phyloP scores from a whole-genome alignment of 345 rosid genomes.

The Nephelium lappaceum region DNA sequence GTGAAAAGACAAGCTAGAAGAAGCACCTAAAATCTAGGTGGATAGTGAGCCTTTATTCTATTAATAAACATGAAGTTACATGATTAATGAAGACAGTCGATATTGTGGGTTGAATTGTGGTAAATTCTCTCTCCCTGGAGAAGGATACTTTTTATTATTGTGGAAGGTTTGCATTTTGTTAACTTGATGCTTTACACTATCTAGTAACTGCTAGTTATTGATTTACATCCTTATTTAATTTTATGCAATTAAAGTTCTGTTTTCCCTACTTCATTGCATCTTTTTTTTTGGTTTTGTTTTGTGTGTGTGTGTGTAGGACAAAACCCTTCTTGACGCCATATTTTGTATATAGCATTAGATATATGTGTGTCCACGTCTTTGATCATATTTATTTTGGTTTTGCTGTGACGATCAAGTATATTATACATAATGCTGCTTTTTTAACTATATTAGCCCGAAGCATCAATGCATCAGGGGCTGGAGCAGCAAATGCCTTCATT shows the following conservation, averaged over 20 bases:
- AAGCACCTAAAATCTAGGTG: too few relatives aligned
- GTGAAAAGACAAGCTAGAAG: too few relatives aligned
- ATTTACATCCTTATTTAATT: neutral
- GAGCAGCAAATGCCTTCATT: conserved; percentile 86
- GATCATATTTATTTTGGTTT: neutral
- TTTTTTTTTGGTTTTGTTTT: neutral
- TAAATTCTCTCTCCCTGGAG: conserved; percentile 26
- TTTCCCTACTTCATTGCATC: neutral
- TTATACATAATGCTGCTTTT: neutral
- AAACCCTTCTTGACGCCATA: neutral
- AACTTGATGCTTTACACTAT: neutral
- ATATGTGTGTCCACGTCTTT: neutral
- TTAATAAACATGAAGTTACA: too few relatives aligned
- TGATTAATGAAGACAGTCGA: too few relatives aligned
- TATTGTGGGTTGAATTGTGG: neutral
- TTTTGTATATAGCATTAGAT: neutral
- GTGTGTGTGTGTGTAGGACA: conserved; percentile 36
- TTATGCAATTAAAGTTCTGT: neutral
- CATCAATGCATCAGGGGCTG: conserved; percentile 85
- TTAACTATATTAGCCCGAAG: conserved; percentile 62
- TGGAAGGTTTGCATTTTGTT: neutral
- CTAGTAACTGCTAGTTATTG: neutral
- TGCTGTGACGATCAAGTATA: neutral
- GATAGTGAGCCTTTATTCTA: too few relatives aligned
- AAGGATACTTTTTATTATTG: neutral